A percentile compares a stretch with the other conserved stretches of the same genome.
These are phyloP conservation scores for Agarophyton chilense DNA, from an alignment of 23 red algal species.

Conservation along the genomic window DNA sequence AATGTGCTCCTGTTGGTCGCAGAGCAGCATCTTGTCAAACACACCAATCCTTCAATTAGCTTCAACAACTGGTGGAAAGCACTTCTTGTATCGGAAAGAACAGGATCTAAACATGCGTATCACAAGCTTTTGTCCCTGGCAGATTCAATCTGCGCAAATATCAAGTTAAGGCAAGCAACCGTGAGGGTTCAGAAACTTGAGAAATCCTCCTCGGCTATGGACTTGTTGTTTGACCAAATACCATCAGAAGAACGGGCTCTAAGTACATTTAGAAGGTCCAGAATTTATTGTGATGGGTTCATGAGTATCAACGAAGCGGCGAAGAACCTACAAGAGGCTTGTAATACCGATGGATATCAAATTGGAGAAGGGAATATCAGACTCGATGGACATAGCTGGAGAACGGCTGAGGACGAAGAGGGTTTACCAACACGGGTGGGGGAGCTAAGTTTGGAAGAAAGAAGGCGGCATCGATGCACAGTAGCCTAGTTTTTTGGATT, in stretches of 20 bases:
- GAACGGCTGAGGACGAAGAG: background rate
- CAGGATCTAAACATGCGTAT: conserved; percentile 18
- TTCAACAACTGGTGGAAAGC: background rate
- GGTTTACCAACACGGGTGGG: background rate
- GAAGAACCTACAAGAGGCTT: background rate
- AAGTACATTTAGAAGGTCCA: background rate
- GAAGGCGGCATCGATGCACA: background rate
- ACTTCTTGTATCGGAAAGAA: background rate
- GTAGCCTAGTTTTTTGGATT: background rate
- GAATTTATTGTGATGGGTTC: conserved; percentile 5
- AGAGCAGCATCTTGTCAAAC: background rate
- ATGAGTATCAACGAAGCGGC: background rate
- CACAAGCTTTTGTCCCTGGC: conserved; percentile 4
- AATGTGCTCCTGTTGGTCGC: background rate
- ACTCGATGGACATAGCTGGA: background rate
- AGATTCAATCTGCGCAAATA: background rate
- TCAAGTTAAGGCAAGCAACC: background rate
- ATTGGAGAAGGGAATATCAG: conserved; percentile 16
- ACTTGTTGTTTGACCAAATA: background rate
- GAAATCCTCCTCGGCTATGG: background rate
- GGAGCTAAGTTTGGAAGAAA: background rate
- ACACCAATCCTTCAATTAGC: background rate
- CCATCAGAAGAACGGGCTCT: background rate
- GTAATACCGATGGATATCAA: background rate
- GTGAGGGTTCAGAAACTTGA: background rate